phyloP scores from a whole-genome alignment of 345 rosid genomes.

The Acer negundo region DNA sequence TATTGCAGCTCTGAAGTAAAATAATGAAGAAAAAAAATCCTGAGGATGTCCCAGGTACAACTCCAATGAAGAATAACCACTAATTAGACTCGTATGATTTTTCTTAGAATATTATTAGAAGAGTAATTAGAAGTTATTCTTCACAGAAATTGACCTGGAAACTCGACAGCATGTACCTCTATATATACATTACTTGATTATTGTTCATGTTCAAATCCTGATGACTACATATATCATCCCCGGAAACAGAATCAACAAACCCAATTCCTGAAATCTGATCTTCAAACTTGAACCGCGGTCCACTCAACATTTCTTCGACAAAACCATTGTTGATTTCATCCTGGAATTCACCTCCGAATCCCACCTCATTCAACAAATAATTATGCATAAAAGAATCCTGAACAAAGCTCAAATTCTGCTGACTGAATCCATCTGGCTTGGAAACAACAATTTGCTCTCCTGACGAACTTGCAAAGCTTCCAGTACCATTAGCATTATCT shows the following conservation, averaged over 20 bases:
- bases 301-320: conserved; percentile 38
- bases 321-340: conserved; percentile 32
- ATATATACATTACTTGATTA: conserved; percentile 47
- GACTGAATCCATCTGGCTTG: conserved; percentile 16
- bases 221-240: conserved; percentile 35
- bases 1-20: background rate
- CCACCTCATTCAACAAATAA: conserved; percentile 24
- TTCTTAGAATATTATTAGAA: conserved; percentile 2
- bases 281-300: conserved; percentile 51
- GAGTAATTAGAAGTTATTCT: conserved; percentile 32
- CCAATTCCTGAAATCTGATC: conserved; percentile 47
- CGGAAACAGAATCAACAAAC: conserved; percentile 35
- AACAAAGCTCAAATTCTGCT: conserved; percentile 26
- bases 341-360: conserved; percentile 29
- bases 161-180: background rate
- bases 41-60: background rate
- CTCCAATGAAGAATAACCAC: conserved; percentile 24
- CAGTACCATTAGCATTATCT: conserved; percentile 29
- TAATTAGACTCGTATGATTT: conserved; percentile 11
- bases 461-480: conserved; percentile 13
- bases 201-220: conserved; percentile 39
- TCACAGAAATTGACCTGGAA: conserved; percentile 18
- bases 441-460: conserved; percentile 19
- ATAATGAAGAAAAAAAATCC: background rate
- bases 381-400: conserved; percentile 24